Evolutionary conservation across 1,284 basidiomycete genomes (phyloP).

Genomic region (Bondarzewia mesenterica): DNA sequence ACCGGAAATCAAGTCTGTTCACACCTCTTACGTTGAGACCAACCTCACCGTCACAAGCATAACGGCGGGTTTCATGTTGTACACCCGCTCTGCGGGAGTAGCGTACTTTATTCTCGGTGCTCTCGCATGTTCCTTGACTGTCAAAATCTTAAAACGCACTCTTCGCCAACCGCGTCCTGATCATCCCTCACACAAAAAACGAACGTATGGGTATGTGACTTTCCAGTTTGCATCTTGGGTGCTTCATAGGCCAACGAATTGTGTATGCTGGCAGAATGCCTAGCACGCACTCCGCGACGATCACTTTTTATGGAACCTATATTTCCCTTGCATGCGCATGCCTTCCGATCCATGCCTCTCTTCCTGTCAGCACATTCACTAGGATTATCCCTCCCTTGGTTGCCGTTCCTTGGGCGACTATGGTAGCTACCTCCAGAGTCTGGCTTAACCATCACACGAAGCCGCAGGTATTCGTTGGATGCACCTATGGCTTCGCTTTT

Average conservation of each 20-base stretch:
- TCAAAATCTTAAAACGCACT: slow-evolving; percentile 60
- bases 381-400: slow-evolving; percentile 37
- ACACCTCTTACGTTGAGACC: slow-evolving; percentile 15
- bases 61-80: slow-evolving; percentile 51
- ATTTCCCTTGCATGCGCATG: slow-evolving; percentile 49
- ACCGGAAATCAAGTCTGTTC: not conserved
- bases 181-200: slow-evolving; percentile 34
- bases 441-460: slow-evolving; percentile 80
- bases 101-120: slow-evolving; percentile 64
- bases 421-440: slow-evolving; percentile 61
- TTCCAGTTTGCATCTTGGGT: not conserved
- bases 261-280: slow-evolving; percentile 54
- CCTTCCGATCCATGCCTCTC: slow-evolving; percentile 42
- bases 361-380: slow-evolving; percentile 27
- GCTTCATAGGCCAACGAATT: no score
- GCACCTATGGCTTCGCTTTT: slow-evolving; percentile 46
- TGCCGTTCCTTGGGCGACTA: slow-evolving; percentile 43
- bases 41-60: slow-evolving; percentile 43
- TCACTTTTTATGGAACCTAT: slow-evolving; percentile 66
- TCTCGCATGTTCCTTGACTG: slow-evolving; percentile 50
- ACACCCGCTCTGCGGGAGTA: slow-evolving; percentile 62
- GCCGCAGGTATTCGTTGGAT: slow-evolving; percentile 67
- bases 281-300: slow-evolving; percentile 77
- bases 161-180: slow-evolving; percentile 70
- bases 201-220: slow-evolving; percentile 52